Base-by-base conservation (phyloP, 768 basidiomycete species). In the Rhodotorula paludigena region DNA sequence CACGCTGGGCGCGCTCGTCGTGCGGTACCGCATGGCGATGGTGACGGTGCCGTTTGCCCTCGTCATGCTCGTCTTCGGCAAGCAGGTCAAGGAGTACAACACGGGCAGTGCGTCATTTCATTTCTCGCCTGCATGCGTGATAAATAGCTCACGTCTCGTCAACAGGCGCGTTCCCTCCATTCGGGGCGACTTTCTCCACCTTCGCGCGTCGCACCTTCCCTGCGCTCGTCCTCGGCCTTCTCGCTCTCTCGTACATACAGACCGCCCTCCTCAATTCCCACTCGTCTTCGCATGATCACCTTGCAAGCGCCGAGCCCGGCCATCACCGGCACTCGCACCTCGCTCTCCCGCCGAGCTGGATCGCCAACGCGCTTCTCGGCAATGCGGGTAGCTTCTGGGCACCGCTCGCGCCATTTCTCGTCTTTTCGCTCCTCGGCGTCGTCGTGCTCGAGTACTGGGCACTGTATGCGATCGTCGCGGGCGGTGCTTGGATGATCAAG, bases 41-140 rank as follows among this genome's bases (percentile, higher is more conserved):
- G 80, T 86, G 6, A 83, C 83, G 35, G 96, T 92, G 88, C 82
- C 85, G 5, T 79, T 87, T 4, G 90, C 88, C 8, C 78, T 90
- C n/a, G 83, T 85, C 2, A 80, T 83, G 8, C 71, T 89, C 23
- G 74, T 86, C 1, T 61, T 88, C 30, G 63, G 63, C 10, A 39
- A 42, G 23, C 76, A 76, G 60, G 33, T 76, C 14, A 35, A 62
- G 15, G 44, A 45, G 9, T 74, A 52, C 60, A 56, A 75, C 41
- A n/a, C 44, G 1, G 73, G 62, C 15, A 56, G 75, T 77, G 47
- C 54, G 75, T 68, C 6, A 33, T 21, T 30, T 3, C n/a, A 1
- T 23, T 48, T 59, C 23, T 16, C 25, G 18, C 16, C 41, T 9
- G 12, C 35, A 0, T 71, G 57, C 64, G 36, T 45, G 33, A 64